Evolutionary conservation across 225 moss, liverwort and hornwort species (phyloP).

Genomic region (Physcomitrium patens): DNA sequence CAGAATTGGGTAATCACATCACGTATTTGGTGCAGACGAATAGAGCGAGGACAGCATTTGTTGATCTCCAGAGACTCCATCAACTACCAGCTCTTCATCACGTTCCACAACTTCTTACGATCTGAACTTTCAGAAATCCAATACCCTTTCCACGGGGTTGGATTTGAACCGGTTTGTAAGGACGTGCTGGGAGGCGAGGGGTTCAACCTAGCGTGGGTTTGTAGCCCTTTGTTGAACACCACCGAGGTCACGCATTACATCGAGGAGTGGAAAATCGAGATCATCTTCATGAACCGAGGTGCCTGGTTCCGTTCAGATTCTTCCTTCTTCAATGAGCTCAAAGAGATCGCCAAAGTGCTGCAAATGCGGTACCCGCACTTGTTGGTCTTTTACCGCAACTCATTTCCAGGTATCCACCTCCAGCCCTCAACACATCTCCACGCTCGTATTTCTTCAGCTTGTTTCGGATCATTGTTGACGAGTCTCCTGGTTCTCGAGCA

Average conservation of each 20-base stretch:
- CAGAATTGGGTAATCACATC: not conserved
- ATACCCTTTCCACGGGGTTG: conserved; percentile 41
- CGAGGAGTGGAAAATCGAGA: conserved; percentile 52
- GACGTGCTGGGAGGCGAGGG: conserved; percentile 47
- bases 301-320: conserved; percentile 68
- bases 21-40: conserved; percentile 25
- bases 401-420: conserved; percentile 56
- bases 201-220: conserved; percentile 50
- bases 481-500: conserved; percentile 6
- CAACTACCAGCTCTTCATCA: conserved; percentile 52
- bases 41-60: conserved; percentile 43
- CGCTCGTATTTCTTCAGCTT: not conserved
- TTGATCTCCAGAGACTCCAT: conserved; percentile 52
- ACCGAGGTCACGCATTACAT: conserved; percentile 44
- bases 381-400: conserved; percentile 72
- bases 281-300: conserved; percentile 78
- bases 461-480: not conserved
- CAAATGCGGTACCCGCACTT: conserved; percentile 54
- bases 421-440: too few relatives aligned
- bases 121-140: conserved; percentile 38
- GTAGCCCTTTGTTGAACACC: conserved; percentile 39
- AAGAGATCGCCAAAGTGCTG: conserved; percentile 43
- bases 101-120: conserved; percentile 51
- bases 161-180: conserved; percentile 38
- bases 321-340: conserved; percentile 43